Percentiles rank a stretch among this genome's conserved stretches.
These are phyloP conservation scores for Clarkia xantiana DNA, from an alignment of 345 rosid species.

Conservation along the genomic window DNA sequence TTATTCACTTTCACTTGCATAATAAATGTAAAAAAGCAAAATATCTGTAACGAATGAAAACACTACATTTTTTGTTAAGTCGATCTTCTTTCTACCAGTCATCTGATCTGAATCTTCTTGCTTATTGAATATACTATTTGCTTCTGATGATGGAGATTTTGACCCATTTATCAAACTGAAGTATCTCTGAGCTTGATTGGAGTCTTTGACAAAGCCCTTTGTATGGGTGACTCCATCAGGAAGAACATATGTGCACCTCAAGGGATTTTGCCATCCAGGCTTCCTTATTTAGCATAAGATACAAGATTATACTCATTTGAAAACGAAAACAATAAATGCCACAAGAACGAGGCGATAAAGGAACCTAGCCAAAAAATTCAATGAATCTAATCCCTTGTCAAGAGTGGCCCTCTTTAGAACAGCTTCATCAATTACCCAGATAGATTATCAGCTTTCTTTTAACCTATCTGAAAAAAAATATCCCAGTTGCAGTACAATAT, in stretches of 20 bases:
- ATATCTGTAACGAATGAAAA: conserved; percentile 1
- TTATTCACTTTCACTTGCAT: neutral
- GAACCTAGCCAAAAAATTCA: no score
- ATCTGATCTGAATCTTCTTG: conserved; percentile 18
- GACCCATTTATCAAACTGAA: conserved; percentile 18
- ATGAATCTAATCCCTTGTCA: no score
- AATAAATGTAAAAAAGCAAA: neutral
- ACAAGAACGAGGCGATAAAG: no score
- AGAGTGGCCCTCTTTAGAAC: no score
- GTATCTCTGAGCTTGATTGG: conserved; percentile 40
- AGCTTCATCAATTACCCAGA: no score
- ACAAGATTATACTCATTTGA: neutral
- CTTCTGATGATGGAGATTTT: conserved; percentile 9
- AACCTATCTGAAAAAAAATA: no score
- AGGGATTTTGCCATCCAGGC: conserved; percentile 38
- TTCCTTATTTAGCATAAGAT: conserved; percentile 23
- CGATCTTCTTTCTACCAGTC: conserved; percentile 41
- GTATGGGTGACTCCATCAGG: conserved; percentile 75
- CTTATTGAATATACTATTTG: conserved; percentile 13
- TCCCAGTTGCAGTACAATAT: no score
- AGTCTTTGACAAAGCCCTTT: conserved; percentile 71
- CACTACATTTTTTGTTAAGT: conserved; percentile 54
- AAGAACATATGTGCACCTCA: conserved; percentile 67
- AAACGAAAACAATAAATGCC: no score
- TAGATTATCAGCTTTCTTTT: no score